These are phyloP conservation scores for Apiospora pterosperma DNA, from an alignment of 2,329 filamentous ascomycete genomes.

Conservation along the genomic window DNA sequence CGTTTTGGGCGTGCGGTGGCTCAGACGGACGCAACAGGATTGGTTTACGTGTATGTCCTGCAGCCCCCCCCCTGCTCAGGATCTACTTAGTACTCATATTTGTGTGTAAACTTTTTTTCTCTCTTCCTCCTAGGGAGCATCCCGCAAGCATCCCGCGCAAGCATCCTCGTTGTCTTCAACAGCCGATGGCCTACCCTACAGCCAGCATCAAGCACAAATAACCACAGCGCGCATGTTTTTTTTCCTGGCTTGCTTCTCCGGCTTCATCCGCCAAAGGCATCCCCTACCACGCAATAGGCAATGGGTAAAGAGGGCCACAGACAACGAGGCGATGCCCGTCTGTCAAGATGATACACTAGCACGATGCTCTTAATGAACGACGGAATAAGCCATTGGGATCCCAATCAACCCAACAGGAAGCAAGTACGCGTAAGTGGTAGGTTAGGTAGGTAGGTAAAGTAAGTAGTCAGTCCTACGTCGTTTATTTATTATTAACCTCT, in stretches of 20 bases:
- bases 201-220: neutral
- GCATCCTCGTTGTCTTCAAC: too few relatives aligned
- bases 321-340: neutral
- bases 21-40: constrained; percentile 1
- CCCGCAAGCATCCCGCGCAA: neutral
- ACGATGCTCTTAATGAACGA: neutral
- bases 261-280: neutral
- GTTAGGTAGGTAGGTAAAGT: neutral
- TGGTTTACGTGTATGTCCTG: neutral
- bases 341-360: neutral
- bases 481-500: too few relatives aligned
- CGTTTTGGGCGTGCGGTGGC: constrained; percentile 4
- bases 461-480: neutral
- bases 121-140: neutral
- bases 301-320: neutral
- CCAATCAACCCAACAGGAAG: neutral
- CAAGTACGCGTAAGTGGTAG: too few relatives aligned
- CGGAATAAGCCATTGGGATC: neutral
- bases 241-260: neutral
- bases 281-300: neutral
- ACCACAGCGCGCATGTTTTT: neutral
- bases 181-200: too few relatives aligned
- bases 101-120: neutral
- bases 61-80: neutral
- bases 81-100: too few relatives aligned